A percentile compares a stretch with the other conserved stretches of the same genome.
Conservation (phyloP, 2,329 filamentous ascomycete genomes). For the Cladophialophora chaetospira region DNA sequence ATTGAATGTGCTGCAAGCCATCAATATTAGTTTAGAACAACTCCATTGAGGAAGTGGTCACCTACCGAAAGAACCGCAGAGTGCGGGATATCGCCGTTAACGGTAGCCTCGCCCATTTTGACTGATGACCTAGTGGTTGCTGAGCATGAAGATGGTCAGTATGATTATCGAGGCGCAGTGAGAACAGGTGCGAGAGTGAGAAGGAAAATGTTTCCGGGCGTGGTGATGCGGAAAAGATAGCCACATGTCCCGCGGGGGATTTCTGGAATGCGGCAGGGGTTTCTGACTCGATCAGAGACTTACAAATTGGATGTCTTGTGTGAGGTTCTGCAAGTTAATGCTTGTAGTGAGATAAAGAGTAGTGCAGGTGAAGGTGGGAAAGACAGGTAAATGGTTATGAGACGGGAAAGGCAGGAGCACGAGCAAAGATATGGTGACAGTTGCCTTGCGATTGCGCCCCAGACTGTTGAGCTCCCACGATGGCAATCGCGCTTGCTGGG, state of each 20-base stretch:
- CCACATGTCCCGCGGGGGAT: neutral
- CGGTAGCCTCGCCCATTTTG: slow-evolving; percentile 48
- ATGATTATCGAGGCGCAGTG: neutral
- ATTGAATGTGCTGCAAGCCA: slow-evolving; percentile 69
- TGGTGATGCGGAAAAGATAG: neutral
- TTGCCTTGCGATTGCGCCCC: neutral
- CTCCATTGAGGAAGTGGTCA: neutral
- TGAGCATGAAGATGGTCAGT: slow-evolving; percentile 1
- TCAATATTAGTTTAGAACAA: slow-evolving; percentile 6
- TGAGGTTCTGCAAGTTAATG: neutral
- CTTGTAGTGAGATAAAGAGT: neutral
- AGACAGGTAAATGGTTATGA: neutral
- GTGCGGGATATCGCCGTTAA: slow-evolving; percentile 51
- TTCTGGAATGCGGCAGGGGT: neutral
- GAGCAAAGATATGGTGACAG: slow-evolving; percentile 6
- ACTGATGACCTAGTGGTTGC: slow-evolving; percentile 8
- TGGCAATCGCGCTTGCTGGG: neutral
- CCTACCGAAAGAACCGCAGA: slow-evolving; percentile 42
- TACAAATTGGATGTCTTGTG: neutral
- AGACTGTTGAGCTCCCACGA: slow-evolving; percentile 9
- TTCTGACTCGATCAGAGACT: neutral
- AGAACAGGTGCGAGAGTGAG: neutral
- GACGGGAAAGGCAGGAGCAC: neutral
- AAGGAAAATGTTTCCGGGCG: too few relatives aligned
- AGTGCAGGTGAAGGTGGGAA: slow-evolving; percentile 1